Base-by-base conservation (phyloP, 176 grass and related monocot genomes). In the Raddia distichophylla region DNA sequence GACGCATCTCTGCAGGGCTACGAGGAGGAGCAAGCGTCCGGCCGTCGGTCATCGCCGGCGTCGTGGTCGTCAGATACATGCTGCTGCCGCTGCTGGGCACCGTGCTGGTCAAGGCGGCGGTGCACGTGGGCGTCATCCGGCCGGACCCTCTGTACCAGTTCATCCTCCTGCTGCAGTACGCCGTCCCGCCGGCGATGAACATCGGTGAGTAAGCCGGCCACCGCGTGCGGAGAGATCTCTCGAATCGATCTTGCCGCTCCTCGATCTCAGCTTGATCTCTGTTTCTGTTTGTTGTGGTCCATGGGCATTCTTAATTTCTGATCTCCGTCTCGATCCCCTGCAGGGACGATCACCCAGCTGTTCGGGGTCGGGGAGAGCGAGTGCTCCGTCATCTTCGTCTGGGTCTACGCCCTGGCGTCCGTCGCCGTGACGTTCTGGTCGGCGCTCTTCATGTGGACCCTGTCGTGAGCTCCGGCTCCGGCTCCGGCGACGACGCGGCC, bases 321-420 rank as follows among this genome's bases (percentile, higher is more conserved):
- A 27, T 27, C 27, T 27, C 27, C 27, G 27, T 27, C 27, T 27
- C 27, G 27, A 27, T 27, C 27, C 27, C 27, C 27, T 27, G 3
- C 46, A 98, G 93, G 93, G 27, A 98, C 96, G 4, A 98, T 95
- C 16, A 86, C 87, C 43, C 90, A 97, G 85, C 71, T 98, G 84
- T 98, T 98, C 54, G 96, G 93, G 35, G 82, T 86, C 1, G 90
- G 90, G 2, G 80, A 95, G 78, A 88, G 83, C 58, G 95, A 98
- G 79, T 95, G 92, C 72, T 93, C 95, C 11, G 92, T 98, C 3
- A 98, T 98, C 78, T 95, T 95, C 44, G 81, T 98, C 15, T 95
- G 96, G 96, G 3, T 78, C 18, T 98, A 95, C 61, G 69, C 84
- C 15, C 86, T 95, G 37, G 92, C 96, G 19, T 86, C 96, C 7